Conservation (phyloP, 106 monocot species). For the Agapanthus africanus region DNA sequence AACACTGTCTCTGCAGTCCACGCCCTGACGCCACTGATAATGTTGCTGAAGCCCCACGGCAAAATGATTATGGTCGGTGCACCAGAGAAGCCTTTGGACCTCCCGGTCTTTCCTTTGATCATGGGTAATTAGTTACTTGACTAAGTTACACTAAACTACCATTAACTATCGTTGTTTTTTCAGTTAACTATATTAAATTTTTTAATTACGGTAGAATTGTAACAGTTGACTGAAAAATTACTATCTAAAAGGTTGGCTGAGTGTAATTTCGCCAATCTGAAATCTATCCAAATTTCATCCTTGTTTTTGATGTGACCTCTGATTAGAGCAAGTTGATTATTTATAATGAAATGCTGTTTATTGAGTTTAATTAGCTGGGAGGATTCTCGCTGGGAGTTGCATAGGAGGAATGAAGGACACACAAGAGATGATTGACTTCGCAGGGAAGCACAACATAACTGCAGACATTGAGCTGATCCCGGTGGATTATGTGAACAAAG, state of each 20-base stretch:
- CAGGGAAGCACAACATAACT: slow-evolving; percentile 45
- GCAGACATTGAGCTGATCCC: slow-evolving; percentile 46
- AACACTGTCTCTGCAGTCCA: slow-evolving; percentile 40
- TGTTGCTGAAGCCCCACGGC: slow-evolving; percentile 31
- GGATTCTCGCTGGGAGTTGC: slow-evolving; percentile 36
- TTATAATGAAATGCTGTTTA: background rate
- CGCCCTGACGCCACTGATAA: slow-evolving; percentile 25
- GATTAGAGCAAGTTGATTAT: no score
- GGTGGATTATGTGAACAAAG: slow-evolving; percentile 40
- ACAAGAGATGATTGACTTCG: slow-evolving; percentile 32
- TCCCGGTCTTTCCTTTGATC: slow-evolving; percentile 29
- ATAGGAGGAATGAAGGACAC: slow-evolving; percentile 26
- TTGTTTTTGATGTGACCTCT: no score
- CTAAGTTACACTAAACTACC: background rate
- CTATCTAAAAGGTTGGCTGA: no score
- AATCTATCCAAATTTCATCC: background rate
- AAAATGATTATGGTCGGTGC: slow-evolving; percentile 44
- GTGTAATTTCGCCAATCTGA: no score
- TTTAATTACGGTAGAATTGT: no score
- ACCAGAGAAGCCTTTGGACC: slow-evolving; percentile 39
- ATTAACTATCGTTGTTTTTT: no score
- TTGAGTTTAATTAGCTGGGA: no score
- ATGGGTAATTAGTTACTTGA: slow-evolving; percentile 16
- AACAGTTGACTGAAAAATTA: no score
- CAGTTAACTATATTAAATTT: no score